A percentile compares a stretch with the other conserved stretches of the same genome.
Conservation (phyloP, 2,329 filamentous ascomycete genomes). For the Penicillium italicum region DNA sequence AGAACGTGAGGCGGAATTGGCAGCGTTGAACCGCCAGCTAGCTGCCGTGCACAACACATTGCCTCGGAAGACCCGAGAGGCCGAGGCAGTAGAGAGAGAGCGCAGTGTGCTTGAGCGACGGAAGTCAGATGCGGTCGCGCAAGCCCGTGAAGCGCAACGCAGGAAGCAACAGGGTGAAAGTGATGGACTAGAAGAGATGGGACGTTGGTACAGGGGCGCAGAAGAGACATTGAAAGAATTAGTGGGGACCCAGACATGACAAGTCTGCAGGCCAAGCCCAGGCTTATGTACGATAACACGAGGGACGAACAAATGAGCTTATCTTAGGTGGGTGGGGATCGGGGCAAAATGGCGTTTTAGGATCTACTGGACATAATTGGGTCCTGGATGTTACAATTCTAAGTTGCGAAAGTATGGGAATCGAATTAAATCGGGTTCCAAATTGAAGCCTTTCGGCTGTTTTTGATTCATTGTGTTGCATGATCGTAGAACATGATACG, state of each 20-base stretch:
- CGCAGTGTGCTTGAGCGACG: constrained; percentile 42
- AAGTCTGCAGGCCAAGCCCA: background rate
- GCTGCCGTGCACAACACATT: constrained; percentile 43
- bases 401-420: background rate
- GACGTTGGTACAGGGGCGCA: constrained; percentile 44
- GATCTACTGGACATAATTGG: constrained; percentile 16
- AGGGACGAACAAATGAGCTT: constrained; percentile 18
- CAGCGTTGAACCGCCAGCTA: constrained; percentile 43
- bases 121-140: constrained; percentile 44
- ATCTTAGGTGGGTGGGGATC: constrained; percentile 1
- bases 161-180: constrained; percentile 45
- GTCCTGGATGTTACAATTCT: background rate
- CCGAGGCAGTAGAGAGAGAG: constrained; percentile 46
- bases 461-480: constrained; percentile 36
- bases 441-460: constrained; percentile 38
- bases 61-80: constrained; percentile 43
- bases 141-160: constrained; percentile 46
- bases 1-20: constrained; percentile 41
- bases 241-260: constrained; percentile 31
- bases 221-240: constrained; percentile 42
- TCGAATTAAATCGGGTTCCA: constrained; percentile 25
- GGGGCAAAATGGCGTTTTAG: constrained; percentile 26
- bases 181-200: constrained; percentile 46
- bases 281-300: constrained; percentile 15
- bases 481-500: constrained; percentile 42